Base-by-base conservation (phyloP, 108 stramenopile genomes). In the Skeletonema potamos region DNA sequence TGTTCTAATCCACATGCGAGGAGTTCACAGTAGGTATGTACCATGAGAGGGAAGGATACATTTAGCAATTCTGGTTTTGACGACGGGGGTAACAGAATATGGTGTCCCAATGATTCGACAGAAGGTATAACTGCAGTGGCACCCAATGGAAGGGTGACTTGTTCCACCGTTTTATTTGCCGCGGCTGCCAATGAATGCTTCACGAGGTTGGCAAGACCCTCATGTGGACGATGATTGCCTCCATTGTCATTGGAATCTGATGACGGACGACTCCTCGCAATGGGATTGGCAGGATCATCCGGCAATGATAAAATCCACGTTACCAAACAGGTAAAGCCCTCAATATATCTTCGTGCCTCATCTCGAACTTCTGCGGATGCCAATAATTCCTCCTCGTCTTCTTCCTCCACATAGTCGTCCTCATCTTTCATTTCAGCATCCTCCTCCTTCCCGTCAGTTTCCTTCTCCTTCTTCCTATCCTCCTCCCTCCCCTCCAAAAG, bases 11-110 rank as follows among this genome's bases (percentile, higher is more conserved):
- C 86, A 28, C 85, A 86, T 58, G 92, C 86, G 27, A 93, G 75
- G 57, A 95, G 72, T 63, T 95, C 90, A 58, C 92, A 91, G 73
- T 95, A 92, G 34, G 94, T 92, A 54, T 95, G 92, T 9, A 92
- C 92, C 76, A 92, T 72, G 48, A 92, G 71, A 43, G 94, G 85
- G 82, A 95, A 95, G 43, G 89, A 81, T 20, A 95, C 88, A n/a
- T 90, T 59, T 33, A 95, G 74, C 10, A 95, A 81, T 73, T 95
- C 94, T 33, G 90, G 87, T 63, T 93, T 95, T 44, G 73, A 70
- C 13, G 89, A 92, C 18, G 90, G 88, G 6, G 91, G 89, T 15
- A 73, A 33, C 9, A 74, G 34, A n/a, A 78, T 62, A 56, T 77
- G 24, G 24, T 37, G 34, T 8, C 32, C 37, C 64, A 54, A n/a